Percentiles rank a stretch among this genome's conserved stretches.
phyloP scores from a whole-genome alignment of 306 rosid genomes.

The Hippophae rhamnoides region DNA sequence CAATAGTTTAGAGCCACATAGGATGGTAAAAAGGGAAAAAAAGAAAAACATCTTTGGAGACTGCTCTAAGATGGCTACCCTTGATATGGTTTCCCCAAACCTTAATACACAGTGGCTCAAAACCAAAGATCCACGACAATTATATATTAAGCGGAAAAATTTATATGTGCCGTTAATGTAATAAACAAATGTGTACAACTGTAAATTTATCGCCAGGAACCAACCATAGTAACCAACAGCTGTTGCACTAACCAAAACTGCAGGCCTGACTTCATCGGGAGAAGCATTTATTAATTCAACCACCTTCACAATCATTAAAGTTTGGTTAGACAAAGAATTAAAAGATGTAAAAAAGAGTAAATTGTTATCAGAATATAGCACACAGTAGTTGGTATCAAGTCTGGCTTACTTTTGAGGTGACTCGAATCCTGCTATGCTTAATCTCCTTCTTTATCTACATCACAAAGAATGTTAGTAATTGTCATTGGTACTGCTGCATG shows the following conservation, averaged over 20 bases:
- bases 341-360: slow-evolving; percentile 8
- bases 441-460: slow-evolving; percentile 83
- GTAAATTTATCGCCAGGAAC: slow-evolving; percentile 23
- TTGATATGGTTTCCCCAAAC: too few relatives aligned
- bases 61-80: too few relatives aligned
- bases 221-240: slow-evolving; percentile 95
- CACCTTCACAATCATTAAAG: slow-evolving; percentile 51
- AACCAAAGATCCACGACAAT: background rate
- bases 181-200: background rate
- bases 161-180: background rate
- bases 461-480: slow-evolving; percentile 14
- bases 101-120: too few relatives aligned
- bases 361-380: background rate
- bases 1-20: background rate
- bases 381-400: background rate
- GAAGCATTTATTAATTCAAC: slow-evolving; percentile 67
- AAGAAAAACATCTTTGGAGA: too few relatives aligned
- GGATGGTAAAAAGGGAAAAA: too few relatives aligned
- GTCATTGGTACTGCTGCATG: background rate
- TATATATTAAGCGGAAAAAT: slow-evolving; percentile 4
- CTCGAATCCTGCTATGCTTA: slow-evolving; percentile 81
- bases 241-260: slow-evolving; percentile 83
- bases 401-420: slow-evolving; percentile 74
- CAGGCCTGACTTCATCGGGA: slow-evolving; percentile 62
- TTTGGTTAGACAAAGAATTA: slow-evolving; percentile 27